phyloP scores from a whole-genome alignment of 768 basidiomycete species.

The Leccinum ochraceum region DNA sequence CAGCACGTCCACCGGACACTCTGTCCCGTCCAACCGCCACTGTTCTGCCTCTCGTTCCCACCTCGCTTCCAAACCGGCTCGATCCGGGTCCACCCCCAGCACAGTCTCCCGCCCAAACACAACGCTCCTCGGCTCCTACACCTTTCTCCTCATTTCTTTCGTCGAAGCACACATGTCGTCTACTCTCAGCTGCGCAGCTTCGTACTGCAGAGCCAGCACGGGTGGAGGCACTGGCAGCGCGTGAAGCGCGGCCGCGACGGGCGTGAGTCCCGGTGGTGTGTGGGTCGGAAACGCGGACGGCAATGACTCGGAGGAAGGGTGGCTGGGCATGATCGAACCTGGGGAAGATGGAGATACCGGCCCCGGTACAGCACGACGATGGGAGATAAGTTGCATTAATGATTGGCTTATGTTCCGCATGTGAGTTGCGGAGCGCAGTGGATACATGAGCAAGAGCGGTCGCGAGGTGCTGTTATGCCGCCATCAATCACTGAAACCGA shows the following conservation, averaged over 20 bases:
- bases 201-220: conserved; percentile 58
- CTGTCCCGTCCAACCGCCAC: conserved; percentile 65
- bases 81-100: conserved; percentile 23
- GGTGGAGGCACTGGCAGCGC: conserved; percentile 25
- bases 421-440: conserved; percentile 55
- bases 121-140: conserved; percentile 63
- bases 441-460: conserved; percentile 55
- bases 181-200: conserved; percentile 66
- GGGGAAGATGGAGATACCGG: background rate
- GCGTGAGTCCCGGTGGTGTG: conserved; percentile 22
- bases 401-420: conserved; percentile 50
- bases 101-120: conserved; percentile 65
- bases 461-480: conserved; percentile 46
- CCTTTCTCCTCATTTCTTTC: conserved; percentile 59
- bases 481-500: conserved; percentile 11
- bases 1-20: conserved; percentile 61
- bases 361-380: conserved; percentile 7
- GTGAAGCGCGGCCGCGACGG: conserved; percentile 36
- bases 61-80: conserved; percentile 59
- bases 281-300: conserved; percentile 6
- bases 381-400: conserved; percentile 44
- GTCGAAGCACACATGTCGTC: conserved; percentile 69
- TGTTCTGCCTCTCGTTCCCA: conserved; percentile 42
- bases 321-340: background rate
- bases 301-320: background rate